Percentiles rank a stretch among this genome's conserved stretches.
Conservation (phyloP, 2,329 filamentous ascomycete species). For the Curvularia spicifera region DNA sequence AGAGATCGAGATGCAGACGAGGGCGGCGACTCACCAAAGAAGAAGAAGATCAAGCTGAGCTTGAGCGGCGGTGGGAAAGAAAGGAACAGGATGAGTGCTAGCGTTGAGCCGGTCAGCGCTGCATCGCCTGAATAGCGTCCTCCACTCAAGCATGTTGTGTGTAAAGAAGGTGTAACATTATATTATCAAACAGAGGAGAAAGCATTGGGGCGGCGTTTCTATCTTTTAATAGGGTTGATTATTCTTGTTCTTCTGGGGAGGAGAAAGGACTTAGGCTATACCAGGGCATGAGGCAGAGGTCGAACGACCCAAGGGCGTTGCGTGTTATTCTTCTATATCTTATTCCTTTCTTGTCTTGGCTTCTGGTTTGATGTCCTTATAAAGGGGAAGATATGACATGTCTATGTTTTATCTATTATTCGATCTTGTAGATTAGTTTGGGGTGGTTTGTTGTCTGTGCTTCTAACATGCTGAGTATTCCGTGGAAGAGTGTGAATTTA, state of each 20-base stretch:
- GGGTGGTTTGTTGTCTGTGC: not conserved
- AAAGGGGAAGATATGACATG: not conserved
- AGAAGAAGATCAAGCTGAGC: constrained; percentile 50
- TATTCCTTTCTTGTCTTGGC: not conserved
- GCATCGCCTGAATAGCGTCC: constrained; percentile 12
- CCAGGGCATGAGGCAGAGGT: not conserved
- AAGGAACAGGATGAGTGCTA: constrained; percentile 21
- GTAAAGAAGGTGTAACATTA: constrained; percentile 3
- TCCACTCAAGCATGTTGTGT: not conserved
- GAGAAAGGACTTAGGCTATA: not conserved
- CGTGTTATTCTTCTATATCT: not conserved
- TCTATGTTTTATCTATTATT: not conserved
- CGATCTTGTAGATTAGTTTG: not conserved
- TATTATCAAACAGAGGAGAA: not conserved
- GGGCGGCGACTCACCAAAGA: constrained; percentile 39
- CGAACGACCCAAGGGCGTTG: not conserved
- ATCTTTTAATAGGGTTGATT: not conserved
- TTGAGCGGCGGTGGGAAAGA: constrained; percentile 29
- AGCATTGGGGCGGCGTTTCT: not conserved
- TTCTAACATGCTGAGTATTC: not conserved
- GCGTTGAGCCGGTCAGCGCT: constrained; percentile 19
- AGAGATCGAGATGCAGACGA: constrained; percentile 45
- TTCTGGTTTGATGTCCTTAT: not conserved
- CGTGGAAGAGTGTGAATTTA: not conserved
- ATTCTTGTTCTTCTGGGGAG: not conserved